Percentiles rank a stretch among this genome's conserved stretches.
Conservation (phyloP, 2,329 filamentous ascomycete genomes). For the Fusarium denticulatum region DNA sequence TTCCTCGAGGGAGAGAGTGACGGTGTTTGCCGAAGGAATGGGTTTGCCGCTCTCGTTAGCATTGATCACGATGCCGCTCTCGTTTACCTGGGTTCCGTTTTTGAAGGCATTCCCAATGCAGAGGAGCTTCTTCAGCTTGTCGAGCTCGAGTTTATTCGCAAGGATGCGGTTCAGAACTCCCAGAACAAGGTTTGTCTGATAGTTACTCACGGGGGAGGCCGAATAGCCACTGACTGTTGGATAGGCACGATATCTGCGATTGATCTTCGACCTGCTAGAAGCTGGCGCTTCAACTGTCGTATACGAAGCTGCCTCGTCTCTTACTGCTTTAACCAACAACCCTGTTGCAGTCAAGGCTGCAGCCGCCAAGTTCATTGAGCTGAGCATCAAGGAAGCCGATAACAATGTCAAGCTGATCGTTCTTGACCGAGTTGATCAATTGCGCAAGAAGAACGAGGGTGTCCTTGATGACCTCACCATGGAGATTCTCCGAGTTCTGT, state of each 20-base stretch:
- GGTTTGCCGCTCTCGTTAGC: constrained; percentile 87
- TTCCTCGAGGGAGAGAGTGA: constrained; percentile 94
- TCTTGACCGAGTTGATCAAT: constrained; percentile 88
- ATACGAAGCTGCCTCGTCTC: constrained; percentile 94
- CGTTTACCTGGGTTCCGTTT: constrained; percentile 85
- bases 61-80: constrained; percentile 95
- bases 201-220: background rate
- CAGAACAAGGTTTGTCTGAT: constrained; percentile 82
- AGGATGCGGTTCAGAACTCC: constrained; percentile 93
- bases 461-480: constrained; percentile 94
- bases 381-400: constrained; percentile 96
- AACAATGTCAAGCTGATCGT: constrained; percentile 99
- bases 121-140: constrained; percentile 94
- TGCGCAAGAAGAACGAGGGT: constrained; percentile 88
- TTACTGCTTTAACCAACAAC: constrained; percentile 94
- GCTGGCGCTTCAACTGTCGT: constrained; percentile 93
- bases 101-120: constrained; percentile 92
- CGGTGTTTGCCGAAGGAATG: constrained; percentile 96
- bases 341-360: constrained; percentile 98
- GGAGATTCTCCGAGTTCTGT: constrained; percentile 95
- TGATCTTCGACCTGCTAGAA: constrained; percentile 97
- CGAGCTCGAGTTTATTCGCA: constrained; percentile 96
- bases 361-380: constrained; percentile 93
- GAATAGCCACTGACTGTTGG: constrained; percentile 41
- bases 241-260: constrained; percentile 85